Evolutionary conservation across 2,329 filamentous ascomycete genomes (phyloP), one percentile per base, ranked within the genome.

Genomic region (Clonostachys byssicola): DNA sequence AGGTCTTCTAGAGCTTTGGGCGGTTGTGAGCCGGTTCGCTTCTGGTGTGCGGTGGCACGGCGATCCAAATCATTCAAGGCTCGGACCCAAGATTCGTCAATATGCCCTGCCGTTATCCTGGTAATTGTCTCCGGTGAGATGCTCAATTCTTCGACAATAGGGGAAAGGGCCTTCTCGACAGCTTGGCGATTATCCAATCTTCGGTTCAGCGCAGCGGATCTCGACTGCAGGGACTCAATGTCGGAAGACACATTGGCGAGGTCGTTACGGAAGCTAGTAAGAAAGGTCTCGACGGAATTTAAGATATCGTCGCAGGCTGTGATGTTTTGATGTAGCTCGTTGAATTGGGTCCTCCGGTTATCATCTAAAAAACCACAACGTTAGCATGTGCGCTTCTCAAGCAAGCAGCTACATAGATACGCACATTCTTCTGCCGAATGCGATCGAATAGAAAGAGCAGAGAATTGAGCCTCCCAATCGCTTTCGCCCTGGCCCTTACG

Each of bases 241-340:
- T 99, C 94, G 7, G 91, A 86, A 2, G 94, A 96, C 12, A 99
- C 94, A 13, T 84, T 81, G 9, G 90, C 92, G 12, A 99, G 80
- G 65, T 99, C 95, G 50, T 91, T 88, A 62, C 95, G 91, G 62
- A 99, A 99, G 64, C 86, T 92, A 36, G 88, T 88, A 46, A 99
- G 76, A 63, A 96, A 97, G 34, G 82, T 85, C 70, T 99, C 92
- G 47, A 99, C 94, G 1, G 92, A 96, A 65, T 85, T 88, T 42
- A 97, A 78, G 44, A 97, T 89, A 62, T 95, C 88, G 66, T 99
- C 94, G 70, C 92, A 99, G 44, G 89, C 88, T 62, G 77, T 68
- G 58, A 99, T 97, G 5, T 92, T 95, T 58, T 80, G 83, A 67
- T 97, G 94, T 40, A 99, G 76, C 48, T 95, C 90, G 65, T 96